These are phyloP conservation scores for Saitozyma sp. DNA, from an alignment of 768 basidiomycete species.

Conservation along the genomic window DNA sequence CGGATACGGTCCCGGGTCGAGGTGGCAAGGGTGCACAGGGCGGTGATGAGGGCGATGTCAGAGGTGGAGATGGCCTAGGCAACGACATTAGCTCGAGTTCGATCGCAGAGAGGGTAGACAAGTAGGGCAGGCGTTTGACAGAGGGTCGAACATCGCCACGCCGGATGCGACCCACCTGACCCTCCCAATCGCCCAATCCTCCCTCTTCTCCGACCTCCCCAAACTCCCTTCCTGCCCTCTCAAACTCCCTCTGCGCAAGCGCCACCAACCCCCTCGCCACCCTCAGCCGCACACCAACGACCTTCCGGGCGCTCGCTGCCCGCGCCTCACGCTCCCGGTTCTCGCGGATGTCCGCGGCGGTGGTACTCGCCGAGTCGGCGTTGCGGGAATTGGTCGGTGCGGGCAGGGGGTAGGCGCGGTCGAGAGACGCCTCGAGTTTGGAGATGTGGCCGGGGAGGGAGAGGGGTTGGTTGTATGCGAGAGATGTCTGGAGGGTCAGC, in stretches of 20 bases:
- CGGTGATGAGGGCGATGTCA: constrained; percentile 85
- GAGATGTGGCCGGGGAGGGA: constrained; percentile 82
- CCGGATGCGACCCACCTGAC: constrained; percentile 57
- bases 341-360: constrained; percentile 40
- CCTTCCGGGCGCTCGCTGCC: constrained; percentile 64
- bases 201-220: constrained; percentile 59
- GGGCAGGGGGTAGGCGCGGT: constrained; percentile 55
- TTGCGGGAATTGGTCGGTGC: constrained; percentile 5
- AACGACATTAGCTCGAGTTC: neutral
- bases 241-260: constrained; percentile 70
- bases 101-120: neutral
- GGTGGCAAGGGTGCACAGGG: constrained; percentile 78
- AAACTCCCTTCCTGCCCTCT: constrained; percentile 75
- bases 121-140: too few relatives aligned
- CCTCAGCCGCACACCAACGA: constrained; percentile 74
- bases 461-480: constrained; percentile 14
- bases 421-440: constrained; percentile 91
- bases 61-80: constrained; percentile 69
- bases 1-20: constrained; percentile 71
- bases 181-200: constrained; percentile 74
- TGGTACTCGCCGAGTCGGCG: constrained; percentile 43
- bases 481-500: constrained; percentile 14
- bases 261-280: constrained; percentile 76
- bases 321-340: constrained; percentile 54
- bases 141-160: neutral